Conservation (phyloP, 768 basidiomycete genomes). For the Rhodosporidiobolus sp. region DNA sequence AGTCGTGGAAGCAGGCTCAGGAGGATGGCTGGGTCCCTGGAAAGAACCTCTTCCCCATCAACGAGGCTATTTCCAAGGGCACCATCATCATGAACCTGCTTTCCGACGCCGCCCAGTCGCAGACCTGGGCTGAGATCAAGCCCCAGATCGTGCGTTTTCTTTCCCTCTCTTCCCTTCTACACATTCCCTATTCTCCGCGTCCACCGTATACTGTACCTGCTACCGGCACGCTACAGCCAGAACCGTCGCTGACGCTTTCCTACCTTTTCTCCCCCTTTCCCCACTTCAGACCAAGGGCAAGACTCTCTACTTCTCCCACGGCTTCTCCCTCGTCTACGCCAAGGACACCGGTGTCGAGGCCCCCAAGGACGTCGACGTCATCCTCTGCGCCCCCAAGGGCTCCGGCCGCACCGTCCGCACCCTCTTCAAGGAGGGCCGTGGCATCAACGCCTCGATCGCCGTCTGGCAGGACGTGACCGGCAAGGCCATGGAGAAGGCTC, state of each 20-base stretch:
- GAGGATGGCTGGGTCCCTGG: slow-evolving; percentile 99
- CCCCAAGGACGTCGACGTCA: slow-evolving; percentile 92
- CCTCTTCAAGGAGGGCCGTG: slow-evolving; percentile 99
- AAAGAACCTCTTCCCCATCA: slow-evolving; percentile 95
- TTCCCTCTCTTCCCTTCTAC: too few species aligned
- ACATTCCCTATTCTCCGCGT: too few species aligned
- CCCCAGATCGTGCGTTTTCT: slow-evolving; percentile 66
- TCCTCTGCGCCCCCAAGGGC: slow-evolving; percentile 98
- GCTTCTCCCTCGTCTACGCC: slow-evolving; percentile 98
- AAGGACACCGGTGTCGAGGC: slow-evolving; percentile 91
- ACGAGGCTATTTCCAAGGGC: slow-evolving; percentile 90
- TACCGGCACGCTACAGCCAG: too few species aligned
- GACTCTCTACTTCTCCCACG: slow-evolving; percentile 99
- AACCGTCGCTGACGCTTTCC: neutral
- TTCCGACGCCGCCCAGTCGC: slow-evolving; percentile 97
- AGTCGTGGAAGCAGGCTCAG: slow-evolving; percentile 90
- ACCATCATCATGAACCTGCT: slow-evolving; percentile 99
- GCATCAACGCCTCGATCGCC: slow-evolving; percentile 91
- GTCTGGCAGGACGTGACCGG: slow-evolving; percentile 98
- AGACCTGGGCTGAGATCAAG: slow-evolving; percentile 82
- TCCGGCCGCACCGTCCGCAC: slow-evolving; percentile 98
- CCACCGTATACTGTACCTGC: too few species aligned
- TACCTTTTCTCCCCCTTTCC: neutral
- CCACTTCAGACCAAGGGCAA: slow-evolving; percentile 76
- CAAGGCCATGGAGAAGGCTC: slow-evolving; percentile 94